Evolutionary conservation across 805 yeast species (phyloP).

Genomic region (Yamadazyma scolyti): DNA sequence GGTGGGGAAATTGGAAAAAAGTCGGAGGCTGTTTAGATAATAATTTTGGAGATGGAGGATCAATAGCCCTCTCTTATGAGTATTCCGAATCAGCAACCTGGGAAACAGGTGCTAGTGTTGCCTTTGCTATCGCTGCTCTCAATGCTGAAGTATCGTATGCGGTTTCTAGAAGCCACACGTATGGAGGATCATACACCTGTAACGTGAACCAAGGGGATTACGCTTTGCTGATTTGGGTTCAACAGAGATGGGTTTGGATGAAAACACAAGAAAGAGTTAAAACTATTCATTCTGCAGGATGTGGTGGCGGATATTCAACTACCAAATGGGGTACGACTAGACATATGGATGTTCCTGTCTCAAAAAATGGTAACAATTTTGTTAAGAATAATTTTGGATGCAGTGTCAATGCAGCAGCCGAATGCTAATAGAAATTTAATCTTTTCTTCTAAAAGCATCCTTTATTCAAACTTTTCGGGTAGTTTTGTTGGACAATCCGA

Average conservation of each 20-base stretch:
- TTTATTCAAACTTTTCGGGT: no score
- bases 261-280: not conserved
- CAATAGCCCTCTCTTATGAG: not conserved
- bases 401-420: not conserved
- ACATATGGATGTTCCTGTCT: not conserved
- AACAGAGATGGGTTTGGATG: not conserved
- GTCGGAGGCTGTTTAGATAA: not conserved
- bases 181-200: not conserved
- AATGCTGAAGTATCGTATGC: not conserved
- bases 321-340: not conserved
- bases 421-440: no score
- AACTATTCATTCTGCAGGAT: not conserved
- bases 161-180: not conserved
- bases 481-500: no score
- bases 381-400: not conserved
- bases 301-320: not conserved
- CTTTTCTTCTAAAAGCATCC: no score
- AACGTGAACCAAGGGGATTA: not conserved
- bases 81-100: not conserved
- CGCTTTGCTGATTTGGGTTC: not conserved
- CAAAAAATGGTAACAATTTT: not conserved
- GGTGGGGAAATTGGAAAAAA: not conserved
- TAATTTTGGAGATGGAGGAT: not conserved
- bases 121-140: not conserved
- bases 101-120: not conserved